These are phyloP conservation scores for Cystobasidium ongulense DNA, from an alignment of 768 basidiomycete genomes.

Conservation along the genomic window DNA sequence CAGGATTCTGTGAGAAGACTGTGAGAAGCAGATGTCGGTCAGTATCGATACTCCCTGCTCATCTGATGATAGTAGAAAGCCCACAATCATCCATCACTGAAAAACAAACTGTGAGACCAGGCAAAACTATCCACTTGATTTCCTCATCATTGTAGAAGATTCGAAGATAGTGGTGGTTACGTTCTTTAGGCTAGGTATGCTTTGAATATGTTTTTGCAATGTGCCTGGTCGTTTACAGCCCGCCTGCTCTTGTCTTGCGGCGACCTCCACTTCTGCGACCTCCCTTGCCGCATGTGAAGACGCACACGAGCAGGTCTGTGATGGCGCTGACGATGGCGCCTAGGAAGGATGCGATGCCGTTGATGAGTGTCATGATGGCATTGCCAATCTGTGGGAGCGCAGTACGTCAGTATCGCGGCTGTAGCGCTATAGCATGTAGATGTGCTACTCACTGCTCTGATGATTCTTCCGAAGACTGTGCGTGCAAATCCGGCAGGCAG, in stretches of 20 bases:
- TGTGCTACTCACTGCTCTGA: not conserved
- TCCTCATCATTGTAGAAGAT: too few species aligned
- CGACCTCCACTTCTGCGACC: not conserved
- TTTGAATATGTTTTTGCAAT: not conserved
- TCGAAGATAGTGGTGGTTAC: too few species aligned
- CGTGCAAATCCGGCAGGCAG: not conserved
- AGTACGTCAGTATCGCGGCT: not conserved
- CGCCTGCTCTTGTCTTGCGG: not conserved
- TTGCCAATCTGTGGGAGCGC: not conserved
- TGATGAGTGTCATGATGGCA: constrained; percentile 5
- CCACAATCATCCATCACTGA: too few species aligned
- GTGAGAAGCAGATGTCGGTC: not conserved
- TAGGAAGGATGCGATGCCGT: not conserved
- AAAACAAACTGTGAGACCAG: not conserved
- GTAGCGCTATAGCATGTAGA: not conserved
- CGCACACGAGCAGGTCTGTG: constrained; percentile 3
- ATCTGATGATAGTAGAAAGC: too few species aligned
- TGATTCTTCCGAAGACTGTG: constrained; percentile 1
- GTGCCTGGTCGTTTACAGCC: not conserved
- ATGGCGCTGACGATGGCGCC: not conserved
- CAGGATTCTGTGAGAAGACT: not conserved
- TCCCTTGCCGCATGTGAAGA: constrained; percentile 3
- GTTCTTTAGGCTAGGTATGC: too few species aligned
- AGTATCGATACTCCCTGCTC: not conserved
- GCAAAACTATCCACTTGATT: not conserved